Evolutionary conservation across 768 basidiomycete genomes (phyloP).

Genomic region (Hygrophorus pudorinus): DNA sequence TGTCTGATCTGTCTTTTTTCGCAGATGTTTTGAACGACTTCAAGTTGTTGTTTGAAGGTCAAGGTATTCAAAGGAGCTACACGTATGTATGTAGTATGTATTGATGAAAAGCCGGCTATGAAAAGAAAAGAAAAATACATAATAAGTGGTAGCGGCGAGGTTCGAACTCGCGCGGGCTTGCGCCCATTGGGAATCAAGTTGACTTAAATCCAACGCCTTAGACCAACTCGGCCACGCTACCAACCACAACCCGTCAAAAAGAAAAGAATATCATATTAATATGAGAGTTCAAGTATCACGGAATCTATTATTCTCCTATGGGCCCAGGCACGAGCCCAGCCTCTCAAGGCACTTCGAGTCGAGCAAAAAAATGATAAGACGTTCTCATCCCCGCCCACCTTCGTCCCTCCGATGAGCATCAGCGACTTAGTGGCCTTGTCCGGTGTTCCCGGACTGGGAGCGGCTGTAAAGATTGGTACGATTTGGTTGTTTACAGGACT

Average conservation of each 20-base stretch:
- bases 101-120: no score
- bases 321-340: no score
- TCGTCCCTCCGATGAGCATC: conserved; percentile 15
- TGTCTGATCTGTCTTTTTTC: neutral
- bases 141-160: conserved; percentile 69
- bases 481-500: neutral
- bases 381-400: no score
- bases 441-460: conserved; percentile 23
- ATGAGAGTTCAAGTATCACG: no score
- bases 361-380: no score
- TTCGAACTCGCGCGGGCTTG: conserved; percentile 84
- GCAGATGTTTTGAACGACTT: conserved; percentile 16
- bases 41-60: no score
- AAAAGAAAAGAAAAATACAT: no score
- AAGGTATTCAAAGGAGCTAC: no score
- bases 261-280: no score
- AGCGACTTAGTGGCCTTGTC: conserved; percentile 14
- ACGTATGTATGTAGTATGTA: no score
- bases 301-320: no score
- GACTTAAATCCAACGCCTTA: conserved; percentile 88
- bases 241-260: neutral
- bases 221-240: conserved; percentile 69
- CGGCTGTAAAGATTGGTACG: conserved; percentile 19
- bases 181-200: conserved; percentile 75
- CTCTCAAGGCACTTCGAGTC: no score